Evolutionary conservation across 139 green algal genomes (phyloP), one percentile per base, ranked within the genome.

Genomic region (Micractinium sp.): DNA sequence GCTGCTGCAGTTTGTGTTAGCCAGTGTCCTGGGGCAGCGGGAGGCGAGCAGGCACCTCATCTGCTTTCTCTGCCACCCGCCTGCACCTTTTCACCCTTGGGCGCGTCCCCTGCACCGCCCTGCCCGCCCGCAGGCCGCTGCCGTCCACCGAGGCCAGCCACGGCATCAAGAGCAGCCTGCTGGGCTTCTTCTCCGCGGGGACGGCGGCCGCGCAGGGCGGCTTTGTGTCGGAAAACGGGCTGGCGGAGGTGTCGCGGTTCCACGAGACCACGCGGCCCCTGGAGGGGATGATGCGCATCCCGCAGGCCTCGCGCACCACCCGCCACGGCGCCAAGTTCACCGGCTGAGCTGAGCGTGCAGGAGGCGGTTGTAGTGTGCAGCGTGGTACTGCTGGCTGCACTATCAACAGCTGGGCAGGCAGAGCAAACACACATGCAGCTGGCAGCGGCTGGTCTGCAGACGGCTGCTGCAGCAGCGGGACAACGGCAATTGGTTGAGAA

Each of bases 101-200:
- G 16, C 56, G 12, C 2, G 19, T 60, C 20, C 20, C 14, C 53
- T 36, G 38, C 36, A 0, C 53, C 53, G 19, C 31, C 7, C 81
- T 33, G 7, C 20, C 56, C 81, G 16, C 63, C 63, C n/a, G 35
- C 86, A 85, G 86, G 38, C 63, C 86, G 41, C 47, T 22, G 85
- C 85, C 71, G 41, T 69, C 71, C 1, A 35, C 19, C 19, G 41
- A 92, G 69, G 41, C 82, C 39, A 60, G 77, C 53, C 71, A 88
- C 36, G 90, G 38, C 47, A 87, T 89, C 81, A 63, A 89, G 74
- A 80, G 77, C 76, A 18, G 88, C 27, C 60, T 81, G 22, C 89
- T 93, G 78, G 60, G 60, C 71, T 88, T 82, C 63, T 93, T 93
- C 86, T 87, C 90, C 29, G 90, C 84, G 22, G 71, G 85, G n/a